Evolutionary conservation across 345 rosid species (phyloP).

Genomic region (Sapria himalayana): DNA sequence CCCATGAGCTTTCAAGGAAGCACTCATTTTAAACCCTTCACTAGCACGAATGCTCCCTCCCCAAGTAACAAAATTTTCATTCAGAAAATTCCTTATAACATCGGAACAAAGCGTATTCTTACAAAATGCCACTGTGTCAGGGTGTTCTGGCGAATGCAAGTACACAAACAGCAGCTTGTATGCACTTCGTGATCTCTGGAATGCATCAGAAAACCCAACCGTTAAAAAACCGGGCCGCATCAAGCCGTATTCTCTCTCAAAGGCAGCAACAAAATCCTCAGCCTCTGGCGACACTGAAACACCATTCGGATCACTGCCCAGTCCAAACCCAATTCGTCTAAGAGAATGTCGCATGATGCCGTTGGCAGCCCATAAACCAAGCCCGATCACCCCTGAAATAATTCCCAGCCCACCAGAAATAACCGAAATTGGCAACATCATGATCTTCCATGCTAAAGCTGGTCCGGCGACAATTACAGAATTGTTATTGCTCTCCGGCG

Average conservation of each 20-base stretch:
- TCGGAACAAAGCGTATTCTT: conserved; percentile 57
- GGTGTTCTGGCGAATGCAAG: conserved; percentile 95
- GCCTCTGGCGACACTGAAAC: conserved; percentile 60
- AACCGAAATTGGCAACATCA: conserved; percentile 65
- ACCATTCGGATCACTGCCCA: conserved; percentile 18
- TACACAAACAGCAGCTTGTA: conserved; percentile 74
- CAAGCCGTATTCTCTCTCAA: conserved; percentile 61
- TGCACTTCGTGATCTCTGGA: conserved; percentile 54
- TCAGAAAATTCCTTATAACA: conserved; percentile 38
- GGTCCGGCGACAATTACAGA: conserved; percentile 15
- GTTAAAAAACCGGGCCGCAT: conserved; percentile 45
- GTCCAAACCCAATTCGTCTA: conserved; percentile 58
- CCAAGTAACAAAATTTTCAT: conserved; percentile 87
- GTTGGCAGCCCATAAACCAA: conserved; percentile 92
- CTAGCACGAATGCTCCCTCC: conserved; percentile 88
- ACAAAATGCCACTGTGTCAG: conserved; percentile 61
- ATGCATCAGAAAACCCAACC: conserved; percentile 91
- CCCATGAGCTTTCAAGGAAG: conserved; percentile 86
- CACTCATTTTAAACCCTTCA: conserved; percentile 99
- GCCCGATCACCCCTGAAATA: conserved; percentile 70
- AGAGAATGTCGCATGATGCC: conserved; percentile 71
- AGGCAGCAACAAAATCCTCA: conserved; percentile 38
- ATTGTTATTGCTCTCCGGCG: conserved; percentile 3
- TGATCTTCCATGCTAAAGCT: conserved; percentile 59
- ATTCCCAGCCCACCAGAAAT: conserved; percentile 76